These are phyloP conservation scores for Gyrodon lividus DNA, from an alignment of 768 basidiomycete genomes.

Conservation along the genomic window DNA sequence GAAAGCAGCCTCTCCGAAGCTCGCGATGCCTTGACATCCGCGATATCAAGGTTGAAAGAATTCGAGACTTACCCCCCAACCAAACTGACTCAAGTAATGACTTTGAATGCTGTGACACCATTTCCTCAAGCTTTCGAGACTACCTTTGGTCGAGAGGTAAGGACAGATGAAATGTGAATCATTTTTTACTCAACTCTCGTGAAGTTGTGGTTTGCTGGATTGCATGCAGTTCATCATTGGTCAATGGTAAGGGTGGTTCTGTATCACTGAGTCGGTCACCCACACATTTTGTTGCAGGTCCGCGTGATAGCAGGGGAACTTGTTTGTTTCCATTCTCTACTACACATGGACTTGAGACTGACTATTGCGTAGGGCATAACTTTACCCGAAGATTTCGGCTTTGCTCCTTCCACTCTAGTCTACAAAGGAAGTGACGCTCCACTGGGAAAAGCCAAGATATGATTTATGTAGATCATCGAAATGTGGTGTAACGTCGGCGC, in stretches of 20 bases:
- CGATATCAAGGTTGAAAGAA: conserved; percentile 55
- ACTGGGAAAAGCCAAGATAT: conserved; percentile 66
- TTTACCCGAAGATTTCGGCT: conserved; percentile 76
- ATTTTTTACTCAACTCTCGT: conserved; percentile 7
- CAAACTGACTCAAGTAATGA: conserved; percentile 57
- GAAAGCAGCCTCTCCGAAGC: conserved; percentile 66
- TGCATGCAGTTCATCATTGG: conserved; percentile 91
- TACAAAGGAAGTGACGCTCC: conserved; percentile 67
- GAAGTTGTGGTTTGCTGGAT: conserved; percentile 81
- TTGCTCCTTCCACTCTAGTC: conserved; percentile 82
- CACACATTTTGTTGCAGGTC: conserved; percentile 44
- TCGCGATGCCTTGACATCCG: conserved; percentile 50
- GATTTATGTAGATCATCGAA: conserved; percentile 13
- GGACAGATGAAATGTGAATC: conserved; percentile 1
- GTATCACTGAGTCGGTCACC: neutral
- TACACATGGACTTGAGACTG: conserved; percentile 3
- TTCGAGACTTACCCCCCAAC: conserved; percentile 41
- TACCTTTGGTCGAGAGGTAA: conserved; percentile 81
- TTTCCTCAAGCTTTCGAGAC: conserved; percentile 71
- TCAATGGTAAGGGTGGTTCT: conserved; percentile 61
- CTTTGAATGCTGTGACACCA: conserved; percentile 79
- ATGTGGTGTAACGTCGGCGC: conserved; percentile 6
- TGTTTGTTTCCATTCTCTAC: conserved; percentile 41
- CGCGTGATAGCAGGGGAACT: conserved; percentile 83
- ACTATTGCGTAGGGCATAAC: conserved; percentile 51